These are phyloP conservation scores for Acmispon strigosus DNA, from an alignment of 306 rosid genomes.

Conservation along the genomic window DNA sequence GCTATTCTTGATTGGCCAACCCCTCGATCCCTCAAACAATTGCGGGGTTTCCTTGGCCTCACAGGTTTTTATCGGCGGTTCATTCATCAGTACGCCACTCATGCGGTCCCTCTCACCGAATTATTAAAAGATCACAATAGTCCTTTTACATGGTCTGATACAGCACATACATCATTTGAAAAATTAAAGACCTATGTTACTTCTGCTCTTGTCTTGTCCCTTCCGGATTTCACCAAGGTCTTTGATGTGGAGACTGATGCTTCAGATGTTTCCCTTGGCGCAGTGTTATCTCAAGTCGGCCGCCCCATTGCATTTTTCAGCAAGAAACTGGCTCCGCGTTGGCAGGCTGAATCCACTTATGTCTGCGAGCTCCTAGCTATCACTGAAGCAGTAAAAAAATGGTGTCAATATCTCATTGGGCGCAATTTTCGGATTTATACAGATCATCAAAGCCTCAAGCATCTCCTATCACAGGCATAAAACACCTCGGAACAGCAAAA, in stretches of 20 bases:
- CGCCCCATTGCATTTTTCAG: not conserved
- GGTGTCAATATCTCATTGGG: not conserved
- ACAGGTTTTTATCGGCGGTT: not conserved
- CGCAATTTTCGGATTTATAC: not conserved
- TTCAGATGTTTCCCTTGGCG: not conserved
- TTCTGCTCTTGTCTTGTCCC: not conserved
- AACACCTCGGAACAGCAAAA: too few relatives aligned
- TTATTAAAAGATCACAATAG: not conserved
- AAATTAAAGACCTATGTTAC: not conserved
- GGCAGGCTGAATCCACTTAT: not conserved
- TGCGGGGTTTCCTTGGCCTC: not conserved
- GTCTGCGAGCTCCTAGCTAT: not conserved
- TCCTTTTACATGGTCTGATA: too few relatives aligned
- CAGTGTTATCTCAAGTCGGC: not conserved
- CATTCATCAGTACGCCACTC: not conserved
- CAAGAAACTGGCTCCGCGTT: too few relatives aligned
- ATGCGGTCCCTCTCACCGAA: not conserved
- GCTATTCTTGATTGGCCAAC: not conserved
- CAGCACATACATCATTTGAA: too few relatives aligned
- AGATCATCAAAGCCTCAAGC: not conserved
- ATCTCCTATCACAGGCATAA: not conserved
- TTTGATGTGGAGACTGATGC: not conserved
- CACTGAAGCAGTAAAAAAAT: not conserved
- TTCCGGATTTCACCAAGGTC: not conserved
- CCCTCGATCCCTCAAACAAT: fast-evolving